phyloP scores from a whole-genome alignment of 441 rosid genomes.

The Jatropha multifida region DNA sequence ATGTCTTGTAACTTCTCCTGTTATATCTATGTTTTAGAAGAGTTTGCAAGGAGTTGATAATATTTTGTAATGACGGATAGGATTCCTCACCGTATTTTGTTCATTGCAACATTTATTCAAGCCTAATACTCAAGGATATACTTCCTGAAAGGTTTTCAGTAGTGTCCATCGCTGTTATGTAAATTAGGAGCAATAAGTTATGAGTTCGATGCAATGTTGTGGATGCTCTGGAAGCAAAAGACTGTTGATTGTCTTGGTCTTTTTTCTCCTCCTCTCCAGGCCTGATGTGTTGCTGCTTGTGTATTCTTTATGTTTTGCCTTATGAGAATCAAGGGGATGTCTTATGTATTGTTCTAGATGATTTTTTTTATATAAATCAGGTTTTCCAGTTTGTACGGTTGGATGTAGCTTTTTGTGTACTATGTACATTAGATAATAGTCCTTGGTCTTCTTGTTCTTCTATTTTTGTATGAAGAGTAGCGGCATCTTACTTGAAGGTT shows the following conservation, averaged over 20 bases:
- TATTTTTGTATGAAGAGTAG: slow-evolving; percentile 14
- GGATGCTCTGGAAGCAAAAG: slow-evolving; percentile 1
- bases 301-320: background rate
- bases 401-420: slow-evolving; percentile 7
- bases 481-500: slow-evolving; percentile 5
- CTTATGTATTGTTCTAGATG: slow-evolving; percentile 11
- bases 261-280: background rate
- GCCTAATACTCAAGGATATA: background rate
- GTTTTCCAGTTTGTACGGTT: slow-evolving; percentile 10
- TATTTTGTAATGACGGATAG: slow-evolving; percentile 13
- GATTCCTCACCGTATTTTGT: slow-evolving; percentile 24
- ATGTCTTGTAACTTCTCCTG: background rate
- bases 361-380: slow-evolving; percentile 12
- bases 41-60: slow-evolving; percentile 14
- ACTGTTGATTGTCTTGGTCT: slow-evolving; percentile 11
- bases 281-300: slow-evolving; percentile 21
- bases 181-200: slow-evolving; percentile 14
- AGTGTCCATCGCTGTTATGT: background rate
- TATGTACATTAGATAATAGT: background rate
- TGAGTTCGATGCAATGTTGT: slow-evolving; percentile 19
- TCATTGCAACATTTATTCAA: slow-evolving; percentile 21
- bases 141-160: background rate
- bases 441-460: background rate
- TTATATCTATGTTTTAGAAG: slow-evolving; percentile 9
- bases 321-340: slow-evolving; percentile 12